phyloP scores from a whole-genome alignment of 164 flowering plant species.

The Magnolia officinalis region DNA sequence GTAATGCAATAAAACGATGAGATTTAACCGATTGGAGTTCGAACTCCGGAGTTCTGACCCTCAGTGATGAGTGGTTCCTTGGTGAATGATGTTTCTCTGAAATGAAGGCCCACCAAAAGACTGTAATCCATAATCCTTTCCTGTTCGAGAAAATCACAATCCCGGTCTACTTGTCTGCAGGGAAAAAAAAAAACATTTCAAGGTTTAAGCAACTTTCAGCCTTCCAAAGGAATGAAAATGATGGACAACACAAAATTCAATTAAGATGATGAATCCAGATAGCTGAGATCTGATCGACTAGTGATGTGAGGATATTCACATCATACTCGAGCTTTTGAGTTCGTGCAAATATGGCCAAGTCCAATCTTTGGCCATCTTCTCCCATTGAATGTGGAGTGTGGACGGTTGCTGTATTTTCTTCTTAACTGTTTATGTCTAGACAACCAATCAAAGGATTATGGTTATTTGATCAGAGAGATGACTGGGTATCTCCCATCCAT shows the following conservation, averaged over 20 bases:
- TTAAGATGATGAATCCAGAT: background rate
- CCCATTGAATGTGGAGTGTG: too few species aligned
- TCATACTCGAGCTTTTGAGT: background rate
- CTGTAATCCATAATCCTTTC: constrained; percentile 96
- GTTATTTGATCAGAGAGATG: too few species aligned
- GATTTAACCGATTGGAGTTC: constrained; percentile 28
- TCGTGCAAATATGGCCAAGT: too few species aligned
- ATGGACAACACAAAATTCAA: background rate
- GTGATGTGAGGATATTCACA: background rate
- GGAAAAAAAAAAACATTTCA: background rate
- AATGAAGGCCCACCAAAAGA: constrained; percentile 79
- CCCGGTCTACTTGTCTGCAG: constrained; percentile 84
- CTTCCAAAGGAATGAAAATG: background rate
- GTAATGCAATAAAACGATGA: constrained; percentile 5
- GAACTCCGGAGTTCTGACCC: constrained; percentile 18
- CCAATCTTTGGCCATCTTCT: too few species aligned
- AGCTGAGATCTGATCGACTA: background rate
- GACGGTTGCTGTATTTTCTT: too few species aligned
- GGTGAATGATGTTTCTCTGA: constrained; percentile 38
- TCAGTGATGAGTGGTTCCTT: constrained; percentile 23
- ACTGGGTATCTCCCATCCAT: too few species aligned
- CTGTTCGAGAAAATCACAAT: constrained; percentile 84
- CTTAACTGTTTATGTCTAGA: too few species aligned
- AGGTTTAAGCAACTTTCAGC: background rate
- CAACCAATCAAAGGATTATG: too few species aligned